These are phyloP conservation scores for Candida vartiovaarae DNA, from an alignment of 805 yeast genomes.

Conservation along the genomic window DNA sequence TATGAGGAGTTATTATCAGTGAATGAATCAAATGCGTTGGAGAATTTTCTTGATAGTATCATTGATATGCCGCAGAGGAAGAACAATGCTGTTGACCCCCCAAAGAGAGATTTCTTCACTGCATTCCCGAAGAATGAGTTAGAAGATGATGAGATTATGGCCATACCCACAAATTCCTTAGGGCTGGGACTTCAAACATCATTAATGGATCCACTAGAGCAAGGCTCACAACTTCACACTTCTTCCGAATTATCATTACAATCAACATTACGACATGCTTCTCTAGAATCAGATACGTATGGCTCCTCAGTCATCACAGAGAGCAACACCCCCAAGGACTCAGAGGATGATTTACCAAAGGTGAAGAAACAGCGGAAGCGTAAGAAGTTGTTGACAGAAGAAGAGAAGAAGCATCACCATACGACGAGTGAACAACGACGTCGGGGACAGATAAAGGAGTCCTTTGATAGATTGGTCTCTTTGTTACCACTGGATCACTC, in stretches of 20 bases:
- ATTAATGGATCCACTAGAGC: too few species aligned
- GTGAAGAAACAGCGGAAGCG: conserved; percentile 9
- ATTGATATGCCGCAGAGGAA: conserved; percentile 17
- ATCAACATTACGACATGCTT: too few species aligned
- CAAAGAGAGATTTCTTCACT: not conserved
- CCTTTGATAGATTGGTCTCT: conserved; percentile 15
- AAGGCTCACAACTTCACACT: too few species aligned
- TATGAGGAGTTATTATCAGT: conserved; percentile 19
- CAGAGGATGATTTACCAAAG: not conserved
- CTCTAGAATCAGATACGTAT: too few species aligned
- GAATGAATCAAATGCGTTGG: conserved; percentile 23
- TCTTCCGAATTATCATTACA: too few species aligned
- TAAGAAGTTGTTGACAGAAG: conserved; percentile 18
- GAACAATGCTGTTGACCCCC: not conserved
- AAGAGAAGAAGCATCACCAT: conserved; percentile 22
- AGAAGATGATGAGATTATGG: not conserved
- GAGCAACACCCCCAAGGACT: not conserved
- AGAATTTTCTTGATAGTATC: conserved; percentile 24
- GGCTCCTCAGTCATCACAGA: not conserved
- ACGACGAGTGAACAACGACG: conserved; percentile 23
- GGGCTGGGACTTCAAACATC: not conserved
- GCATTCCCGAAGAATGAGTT: not conserved
- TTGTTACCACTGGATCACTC: conserved; percentile 14
- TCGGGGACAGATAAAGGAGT: conserved; percentile 19
- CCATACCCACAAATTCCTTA: not conserved